phyloP scores from a whole-genome alignment of 1,139 yeast species.

The Suhomyces maxii region DNA sequence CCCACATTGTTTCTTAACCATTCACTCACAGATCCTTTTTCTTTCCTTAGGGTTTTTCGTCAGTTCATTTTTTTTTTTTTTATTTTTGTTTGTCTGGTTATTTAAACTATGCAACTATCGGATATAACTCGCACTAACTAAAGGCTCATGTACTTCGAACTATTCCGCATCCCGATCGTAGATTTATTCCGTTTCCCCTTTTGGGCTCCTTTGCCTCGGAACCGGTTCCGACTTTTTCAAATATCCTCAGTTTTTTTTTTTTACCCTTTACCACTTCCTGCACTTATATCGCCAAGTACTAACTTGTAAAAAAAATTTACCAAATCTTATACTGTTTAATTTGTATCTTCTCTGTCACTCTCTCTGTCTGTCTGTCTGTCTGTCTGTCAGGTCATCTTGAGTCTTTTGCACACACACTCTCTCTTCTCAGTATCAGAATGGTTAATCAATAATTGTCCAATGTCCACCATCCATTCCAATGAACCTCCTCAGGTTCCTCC shows the following conservation, averaged over 20 bases:
- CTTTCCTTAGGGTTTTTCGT: neutral
- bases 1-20: neutral
- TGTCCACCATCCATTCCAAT: neutral
- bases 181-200: neutral
- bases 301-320: no score
- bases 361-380: neutral
- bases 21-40: neutral
- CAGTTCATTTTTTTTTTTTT: neutral
- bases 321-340: no score
- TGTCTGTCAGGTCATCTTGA: no score
- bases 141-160: no score
- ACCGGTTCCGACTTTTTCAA: neutral
- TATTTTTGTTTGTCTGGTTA: neutral
- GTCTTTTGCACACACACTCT: neutral
- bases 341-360: neutral
- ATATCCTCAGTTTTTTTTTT: neutral
- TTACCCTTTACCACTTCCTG: no score
- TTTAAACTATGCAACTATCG: no score
- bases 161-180: no score
- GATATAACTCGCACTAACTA: no score
- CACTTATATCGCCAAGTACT: no score
- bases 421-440: neutral
- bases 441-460: neutral
- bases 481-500: neutral
- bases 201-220: constrained; percentile 1